Base-by-base conservation (phyloP, 208 protist species). In the Leishmania lainsoni region DNA sequence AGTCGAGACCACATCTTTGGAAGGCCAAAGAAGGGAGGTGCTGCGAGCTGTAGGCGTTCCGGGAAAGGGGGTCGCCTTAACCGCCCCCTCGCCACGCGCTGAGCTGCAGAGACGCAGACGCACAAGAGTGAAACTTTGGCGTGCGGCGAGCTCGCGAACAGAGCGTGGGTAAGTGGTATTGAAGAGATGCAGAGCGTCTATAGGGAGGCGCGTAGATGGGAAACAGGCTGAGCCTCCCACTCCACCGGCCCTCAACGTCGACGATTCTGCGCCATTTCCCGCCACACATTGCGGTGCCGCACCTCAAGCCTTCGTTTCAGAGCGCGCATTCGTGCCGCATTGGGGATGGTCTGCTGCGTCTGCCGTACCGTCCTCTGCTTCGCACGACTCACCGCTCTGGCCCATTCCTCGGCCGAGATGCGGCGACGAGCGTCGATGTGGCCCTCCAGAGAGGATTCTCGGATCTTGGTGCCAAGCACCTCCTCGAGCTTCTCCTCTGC, bases 351-450 rank as follows among this genome's bases (percentile, higher is more conserved):
- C 87, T 93, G 87, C 78, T 95, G 90, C 6, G 89, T 94, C 72
- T 96, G 91, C 61, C 90, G 85, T 65, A 95, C 86, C 56, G 90
- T 95, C 69, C 84, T 83, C 16, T 90, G 86, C 20, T 87, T 86
- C 8, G 93, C 93, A 59, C 86, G 89, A 10, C 89, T 87, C 42
- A 97, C 93, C 16, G 93, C 93, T 35, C 93, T 90, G 8, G 90
- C 89, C 93, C 93, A 97, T 77, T 97, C 87, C 79, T 94, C 84
- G 22, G 91, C 87, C 4, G 90, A 90, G 61, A 97, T 93, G 73
- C 86, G 87, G n/a, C 90, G 86, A 42, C 91, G 86, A 5, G 90
- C 85, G 82, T 97, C 93, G 52, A 93, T 86, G 79, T 84, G 83
- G 3, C 83, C 85, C 35, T 76, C 81, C 22, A 86, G 79, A 39